These are phyloP conservation scores for Urtica urens DNA, from an alignment of 306 rosid genomes.

Conservation along the genomic window DNA sequence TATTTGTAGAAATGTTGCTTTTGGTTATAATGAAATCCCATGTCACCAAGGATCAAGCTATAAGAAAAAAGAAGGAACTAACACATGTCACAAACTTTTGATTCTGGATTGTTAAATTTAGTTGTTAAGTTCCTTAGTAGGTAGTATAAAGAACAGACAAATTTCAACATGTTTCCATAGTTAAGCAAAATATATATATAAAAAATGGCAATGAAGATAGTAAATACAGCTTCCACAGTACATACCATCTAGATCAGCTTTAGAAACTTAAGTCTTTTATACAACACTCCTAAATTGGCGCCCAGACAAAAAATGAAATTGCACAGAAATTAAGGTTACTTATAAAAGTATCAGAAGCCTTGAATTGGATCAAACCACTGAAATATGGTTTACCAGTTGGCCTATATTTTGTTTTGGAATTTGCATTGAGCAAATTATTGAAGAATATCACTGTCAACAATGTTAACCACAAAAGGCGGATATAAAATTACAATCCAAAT, in stretches of 20 bases:
- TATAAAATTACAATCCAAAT: conserved; percentile 13
- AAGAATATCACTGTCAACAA: neutral
- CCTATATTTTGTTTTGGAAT: neutral
- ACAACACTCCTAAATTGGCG: too few species aligned
- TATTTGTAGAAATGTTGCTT: neutral
- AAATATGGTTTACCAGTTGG: neutral
- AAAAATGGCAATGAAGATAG: neutral
- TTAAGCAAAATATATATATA: neutral
- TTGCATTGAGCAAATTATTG: neutral
- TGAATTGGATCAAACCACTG: too few species aligned
- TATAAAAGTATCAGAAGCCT: too few species aligned
- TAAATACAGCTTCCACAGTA: neutral
- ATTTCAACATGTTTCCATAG: neutral
- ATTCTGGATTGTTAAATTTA: neutral
- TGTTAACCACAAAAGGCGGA: neutral
- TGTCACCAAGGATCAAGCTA: conserved; percentile 1
- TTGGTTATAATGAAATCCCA: neutral
- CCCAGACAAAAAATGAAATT: neutral
- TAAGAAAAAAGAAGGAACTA: neutral
- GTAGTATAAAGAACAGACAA: neutral
- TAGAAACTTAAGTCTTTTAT: too few species aligned
- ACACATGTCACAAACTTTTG: neutral
- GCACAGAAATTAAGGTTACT: neutral
- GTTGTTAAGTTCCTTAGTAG: too few species aligned
- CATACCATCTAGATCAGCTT: neutral